phyloP scores from a whole-genome alignment of 768 basidiomycete genomes.

The Mycena indigotica region DNA sequence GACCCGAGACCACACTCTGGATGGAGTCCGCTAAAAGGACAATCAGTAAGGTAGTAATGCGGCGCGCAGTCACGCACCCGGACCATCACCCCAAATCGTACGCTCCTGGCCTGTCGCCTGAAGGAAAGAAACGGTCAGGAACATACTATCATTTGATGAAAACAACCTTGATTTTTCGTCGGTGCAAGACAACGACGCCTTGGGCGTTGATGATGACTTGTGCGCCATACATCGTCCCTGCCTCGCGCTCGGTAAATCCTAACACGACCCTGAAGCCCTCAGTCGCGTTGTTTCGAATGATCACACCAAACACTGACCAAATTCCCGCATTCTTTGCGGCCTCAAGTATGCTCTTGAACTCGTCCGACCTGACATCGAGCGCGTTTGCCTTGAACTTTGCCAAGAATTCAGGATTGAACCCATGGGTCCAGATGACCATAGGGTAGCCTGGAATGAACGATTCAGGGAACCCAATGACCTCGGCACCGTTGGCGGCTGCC shows the following conservation, averaged over 20 bases:
- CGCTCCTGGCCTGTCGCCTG: slow-evolving; percentile 24
- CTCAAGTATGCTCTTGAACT: slow-evolving; percentile 17
- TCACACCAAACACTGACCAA: slow-evolving; percentile 1
- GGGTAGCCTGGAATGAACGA: slow-evolving; percentile 27
- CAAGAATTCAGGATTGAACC: slow-evolving; percentile 17
- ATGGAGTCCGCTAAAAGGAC: slow-evolving; percentile 15
- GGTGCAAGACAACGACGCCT: slow-evolving; percentile 20
- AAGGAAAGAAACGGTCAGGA: not conserved
- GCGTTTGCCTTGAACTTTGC: slow-evolving; percentile 17
- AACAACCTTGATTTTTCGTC: slow-evolving; percentile 22
- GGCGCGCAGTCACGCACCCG: slow-evolving; percentile 6
- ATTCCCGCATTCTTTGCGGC: slow-evolving; percentile 21
- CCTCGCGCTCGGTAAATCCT: slow-evolving; percentile 20
- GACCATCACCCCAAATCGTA: slow-evolving; percentile 25
- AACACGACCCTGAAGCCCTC: slow-evolving; percentile 18
- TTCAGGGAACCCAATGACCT: slow-evolving; percentile 25
- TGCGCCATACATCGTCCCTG: slow-evolving; percentile 22
- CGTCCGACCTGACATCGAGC: slow-evolving; percentile 10
- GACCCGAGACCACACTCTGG: slow-evolving; percentile 19
- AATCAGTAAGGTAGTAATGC: not conserved
- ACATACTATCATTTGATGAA: not conserved
- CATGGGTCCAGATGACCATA: slow-evolving; percentile 21
- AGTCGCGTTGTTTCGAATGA: not conserved
- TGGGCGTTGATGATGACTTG: slow-evolving; percentile 21
- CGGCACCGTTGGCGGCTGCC: slow-evolving; percentile 23